Evolutionary conservation across 805 yeast species (phyloP).

Genomic region (Cyberlindnera galapagoensis): DNA sequence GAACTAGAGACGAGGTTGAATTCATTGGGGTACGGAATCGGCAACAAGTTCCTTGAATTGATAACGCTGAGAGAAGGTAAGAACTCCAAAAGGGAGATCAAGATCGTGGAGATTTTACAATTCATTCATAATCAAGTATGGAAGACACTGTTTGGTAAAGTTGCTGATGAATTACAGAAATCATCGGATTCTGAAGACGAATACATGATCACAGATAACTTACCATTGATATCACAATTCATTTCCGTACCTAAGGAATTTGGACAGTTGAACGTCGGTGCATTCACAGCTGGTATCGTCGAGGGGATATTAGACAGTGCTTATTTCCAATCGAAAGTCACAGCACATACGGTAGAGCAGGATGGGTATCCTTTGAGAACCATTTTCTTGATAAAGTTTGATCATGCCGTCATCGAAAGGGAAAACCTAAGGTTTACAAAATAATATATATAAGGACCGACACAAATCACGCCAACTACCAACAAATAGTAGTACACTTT

Average conservation of each 20-base stretch:
- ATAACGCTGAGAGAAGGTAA: slow-evolving; percentile 62
- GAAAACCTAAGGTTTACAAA: slow-evolving; percentile 40
- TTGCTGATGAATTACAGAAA: slow-evolving; percentile 71
- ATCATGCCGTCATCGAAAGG: slow-evolving; percentile 46
- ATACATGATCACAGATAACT: slow-evolving; percentile 57
- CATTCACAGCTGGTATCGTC: slow-evolving; percentile 78
- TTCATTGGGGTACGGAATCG: slow-evolving; percentile 72
- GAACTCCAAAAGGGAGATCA: slow-evolving; percentile 58
- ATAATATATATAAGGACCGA: slow-evolving; percentile 3
- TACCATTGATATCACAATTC: slow-evolving; percentile 64
- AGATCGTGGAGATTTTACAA: slow-evolving; percentile 61
- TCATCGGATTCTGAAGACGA: slow-evolving; percentile 60
- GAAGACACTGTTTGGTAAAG: slow-evolving; percentile 64
- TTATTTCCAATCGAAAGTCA: slow-evolving; percentile 66
- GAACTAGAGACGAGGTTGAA: slow-evolving; percentile 61
- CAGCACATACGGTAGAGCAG: slow-evolving; percentile 73
- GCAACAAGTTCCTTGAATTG: slow-evolving; percentile 64
- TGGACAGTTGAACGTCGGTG: slow-evolving; percentile 70
- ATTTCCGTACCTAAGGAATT: slow-evolving; percentile 76
- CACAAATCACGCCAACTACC: no score
- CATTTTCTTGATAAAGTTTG: slow-evolving; percentile 70
- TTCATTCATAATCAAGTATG: slow-evolving; percentile 70
- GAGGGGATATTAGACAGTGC: slow-evolving; percentile 77
- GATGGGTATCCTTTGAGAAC: slow-evolving; percentile 58
- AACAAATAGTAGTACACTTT: no score